Evolutionary conservation across 345 rosid species (phyloP), one percentile per base, ranked within the genome.

Genomic region (Eucalyptus curtisii): DNA sequence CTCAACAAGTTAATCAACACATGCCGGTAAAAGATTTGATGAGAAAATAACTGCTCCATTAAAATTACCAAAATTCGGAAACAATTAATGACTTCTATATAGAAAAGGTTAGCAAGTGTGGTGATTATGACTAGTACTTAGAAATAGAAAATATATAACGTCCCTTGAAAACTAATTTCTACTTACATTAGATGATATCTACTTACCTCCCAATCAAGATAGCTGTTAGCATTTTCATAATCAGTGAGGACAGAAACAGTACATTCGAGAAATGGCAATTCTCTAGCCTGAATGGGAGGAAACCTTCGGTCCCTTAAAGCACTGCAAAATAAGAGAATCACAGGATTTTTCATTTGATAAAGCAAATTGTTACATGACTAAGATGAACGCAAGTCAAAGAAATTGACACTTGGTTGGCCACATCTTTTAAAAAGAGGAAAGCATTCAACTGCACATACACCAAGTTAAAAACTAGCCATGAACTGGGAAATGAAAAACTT

Each of bases 201-300:
- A 48, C 93, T 89, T 92, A 95, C 99, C 99, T 98, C 99, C 99
- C 99, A 98, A 88, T 96, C 99, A 91, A 95, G 96, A 93, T 96
- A 95, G 92, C 92, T 91, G 89, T 95, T 92, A 93, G 95, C 98
- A 87, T 86, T 88, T 94, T 97, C 99, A 93, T 95, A 97, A 91
- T 96, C 89, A 89, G 98, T 92, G 90, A 97, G 87, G 91, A 98
- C 91, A 47, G 99, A 98, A 86, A 98, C 99, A 6, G 99, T 96
- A 90, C 99, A 98, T 89, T 97, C 99, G 89, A 98, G 91, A 86
- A 84, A 89, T 88, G 99, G 98, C 95, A 98, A 91, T 92, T 98
- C 99, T 92, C 94, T 95, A 82, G 98, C 94, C 89, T 96, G 98
- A 85, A 98, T 97, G 45, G 99, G 98, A 88, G 97, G 97, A 90